Percentiles rank a stretch among this genome's conserved stretches.
Conservation (phyloP, 192 early-diverging fungal genomes). For the Umbelopsis sp. region DNA sequence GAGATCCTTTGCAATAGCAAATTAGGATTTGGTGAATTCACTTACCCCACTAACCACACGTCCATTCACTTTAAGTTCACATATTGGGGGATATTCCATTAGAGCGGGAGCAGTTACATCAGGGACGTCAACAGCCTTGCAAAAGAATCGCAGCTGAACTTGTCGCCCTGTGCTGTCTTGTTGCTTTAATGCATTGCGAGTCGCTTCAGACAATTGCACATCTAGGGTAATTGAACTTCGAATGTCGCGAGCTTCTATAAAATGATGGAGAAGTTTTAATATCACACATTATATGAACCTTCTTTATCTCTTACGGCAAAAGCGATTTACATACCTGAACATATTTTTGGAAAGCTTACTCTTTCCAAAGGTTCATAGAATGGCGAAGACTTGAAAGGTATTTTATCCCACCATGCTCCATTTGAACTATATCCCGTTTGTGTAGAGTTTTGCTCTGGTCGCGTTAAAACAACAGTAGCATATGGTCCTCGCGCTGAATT, state of each 20-base stretch:
- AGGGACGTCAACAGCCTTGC: constrained; percentile 29
- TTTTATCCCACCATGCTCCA: not conserved
- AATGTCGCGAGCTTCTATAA: constrained; percentile 8
- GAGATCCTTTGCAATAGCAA: not conserved
- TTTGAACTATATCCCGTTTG: not conserved
- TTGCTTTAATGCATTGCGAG: not conserved
- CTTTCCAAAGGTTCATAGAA: constrained; percentile 14
- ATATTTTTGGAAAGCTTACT: not conserved
- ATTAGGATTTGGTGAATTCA: not conserved
- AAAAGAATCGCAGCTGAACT: constrained; percentile 46
- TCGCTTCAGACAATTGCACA: not conserved
- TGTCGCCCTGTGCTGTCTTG: not conserved
- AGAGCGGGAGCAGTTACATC: constrained; percentile 21
- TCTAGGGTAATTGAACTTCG: not conserved
- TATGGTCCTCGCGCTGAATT: not conserved
- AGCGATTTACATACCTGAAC: constrained; percentile 8
- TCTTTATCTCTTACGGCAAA: not conserved
- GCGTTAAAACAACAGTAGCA: not conserved
- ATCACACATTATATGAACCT: not conserved
- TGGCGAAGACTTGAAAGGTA: constrained; percentile 8
- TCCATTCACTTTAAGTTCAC: constrained; percentile 53
- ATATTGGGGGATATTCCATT: constrained; percentile 52
- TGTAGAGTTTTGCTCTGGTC: not conserved
- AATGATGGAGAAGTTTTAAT: not conserved
- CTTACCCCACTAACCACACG: constrained; percentile 43